Conservation (phyloP, 1,139 yeast species). For the Lodderomyces jiufengensis region DNA sequence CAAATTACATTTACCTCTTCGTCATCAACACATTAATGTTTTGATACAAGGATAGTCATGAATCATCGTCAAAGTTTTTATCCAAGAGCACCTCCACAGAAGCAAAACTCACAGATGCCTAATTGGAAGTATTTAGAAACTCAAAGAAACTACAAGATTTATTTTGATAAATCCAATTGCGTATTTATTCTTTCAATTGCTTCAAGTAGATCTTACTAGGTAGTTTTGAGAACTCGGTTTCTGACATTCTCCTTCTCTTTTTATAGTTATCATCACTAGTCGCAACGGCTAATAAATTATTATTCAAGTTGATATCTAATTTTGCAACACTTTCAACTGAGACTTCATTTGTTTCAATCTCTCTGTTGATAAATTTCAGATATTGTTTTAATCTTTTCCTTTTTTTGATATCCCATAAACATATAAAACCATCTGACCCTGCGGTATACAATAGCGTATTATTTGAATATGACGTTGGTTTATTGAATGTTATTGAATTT, state of each 20-base stretch:
- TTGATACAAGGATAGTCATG: no score
- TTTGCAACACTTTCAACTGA: constrained; percentile 40
- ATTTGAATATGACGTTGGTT: constrained; percentile 28
- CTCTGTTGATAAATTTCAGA: constrained; percentile 35
- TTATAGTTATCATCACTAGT: constrained; percentile 60
- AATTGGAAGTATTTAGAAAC: no score
- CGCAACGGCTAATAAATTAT: constrained; percentile 50
- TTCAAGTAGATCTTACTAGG: constrained; percentile 14
- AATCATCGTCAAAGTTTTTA: no score
- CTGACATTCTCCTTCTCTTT: constrained; percentile 17
- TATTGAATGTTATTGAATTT: constrained; percentile 59
- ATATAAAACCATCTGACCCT: constrained; percentile 75
- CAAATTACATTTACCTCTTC: no score
- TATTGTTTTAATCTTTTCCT: constrained; percentile 61
- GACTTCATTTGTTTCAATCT: constrained; percentile 12
- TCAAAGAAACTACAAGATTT: no score
- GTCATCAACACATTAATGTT: no score
- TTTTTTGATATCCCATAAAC: constrained; percentile 71
- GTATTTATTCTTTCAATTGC: constrained; percentile 3
- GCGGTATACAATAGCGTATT: constrained; percentile 53
- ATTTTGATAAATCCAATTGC: no score
- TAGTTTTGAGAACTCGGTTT: constrained; percentile 11
- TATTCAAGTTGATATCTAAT: constrained; percentile 36
- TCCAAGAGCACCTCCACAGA: no score
- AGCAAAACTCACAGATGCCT: no score